Base-by-base conservation (phyloP, 192 early-diverging fungal genomes). In the Umbelopsis isabellina region DNA sequence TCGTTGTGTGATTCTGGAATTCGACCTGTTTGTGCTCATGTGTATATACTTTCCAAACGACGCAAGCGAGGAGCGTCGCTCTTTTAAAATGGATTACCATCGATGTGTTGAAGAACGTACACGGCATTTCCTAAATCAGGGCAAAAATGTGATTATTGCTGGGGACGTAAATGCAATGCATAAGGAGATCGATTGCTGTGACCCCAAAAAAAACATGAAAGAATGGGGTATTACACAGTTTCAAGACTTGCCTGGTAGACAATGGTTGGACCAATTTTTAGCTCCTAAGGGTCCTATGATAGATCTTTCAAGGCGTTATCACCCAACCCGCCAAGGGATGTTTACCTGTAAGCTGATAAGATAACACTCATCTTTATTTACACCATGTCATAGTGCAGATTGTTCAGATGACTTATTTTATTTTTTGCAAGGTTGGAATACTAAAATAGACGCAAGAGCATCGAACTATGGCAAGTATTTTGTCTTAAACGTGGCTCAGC, bases 151-250 rank as follows among this genome's bases (percentile, higher is more conserved):
- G 1, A 81, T 92, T 9, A 69, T 92, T 0, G 70, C 85, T 23
- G 91, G 90, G 13, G 91, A 92, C 68, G 67, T 93, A 35, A 94
- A 94, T 67, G 83, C 90, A 2, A 75, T 84, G 22, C 88, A 88
- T 37, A 61, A 78, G 8, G 80, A 85, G 41, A 79, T 91, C 25
- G 93, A 94, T 68, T 92, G 93, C 67, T 91, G 87, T 69, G 90
- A 93, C 55, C 91, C 92, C 4, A 75, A 73, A 47, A 79, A 84
- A 52, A 79, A 79, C 68, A 83, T 85, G 23, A 84, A 82, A 16
- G 87, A 90, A 30, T 45, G 67, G 18, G 87, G 82, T 0, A 74
- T 89, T 16, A 67, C 72, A 9, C 68, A 80, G 23, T 93, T 92
- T 77, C 77, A 73, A 25, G 86, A 88, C 15, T 79, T 83, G 1